phyloP scores from a whole-genome alignment of 2,329 filamentous ascomycete species.

The Trichoderma endophyticum region DNA sequence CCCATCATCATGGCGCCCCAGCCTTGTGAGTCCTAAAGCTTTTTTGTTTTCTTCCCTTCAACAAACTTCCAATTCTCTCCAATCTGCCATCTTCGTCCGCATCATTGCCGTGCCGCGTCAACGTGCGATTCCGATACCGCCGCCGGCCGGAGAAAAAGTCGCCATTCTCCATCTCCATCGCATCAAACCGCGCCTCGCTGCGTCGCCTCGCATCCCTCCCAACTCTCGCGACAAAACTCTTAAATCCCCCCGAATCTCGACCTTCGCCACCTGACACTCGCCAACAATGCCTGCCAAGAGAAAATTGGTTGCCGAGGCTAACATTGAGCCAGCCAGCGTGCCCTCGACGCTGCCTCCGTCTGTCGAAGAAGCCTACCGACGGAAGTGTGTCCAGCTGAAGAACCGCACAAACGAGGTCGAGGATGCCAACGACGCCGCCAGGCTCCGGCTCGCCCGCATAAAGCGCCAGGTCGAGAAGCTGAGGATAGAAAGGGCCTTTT shows the following conservation, averaged over 20 bases:
- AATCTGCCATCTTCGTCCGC: neutral
- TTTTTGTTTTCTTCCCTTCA: slow-evolving; percentile 13
- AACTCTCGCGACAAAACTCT: neutral
- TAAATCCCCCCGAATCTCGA: neutral
- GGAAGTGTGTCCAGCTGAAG: slow-evolving; percentile 94
- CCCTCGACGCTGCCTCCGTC: slow-evolving; percentile 73
- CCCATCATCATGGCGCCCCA: slow-evolving; percentile 29
- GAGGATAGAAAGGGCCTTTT: slow-evolving; percentile 77
- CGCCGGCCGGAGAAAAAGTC: neutral
- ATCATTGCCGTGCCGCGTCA: neutral
- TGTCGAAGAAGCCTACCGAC: slow-evolving; percentile 91
- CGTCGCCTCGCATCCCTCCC: neutral
- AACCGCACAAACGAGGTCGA: slow-evolving; percentile 89
- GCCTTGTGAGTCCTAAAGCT: slow-evolving; percentile 26
- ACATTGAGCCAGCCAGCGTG: slow-evolving; percentile 43
- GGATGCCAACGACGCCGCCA: slow-evolving; percentile 80
- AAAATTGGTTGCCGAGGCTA: slow-evolving; percentile 35
- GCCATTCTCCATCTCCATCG: neutral
- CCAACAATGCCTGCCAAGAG: slow-evolving; percentile 36
- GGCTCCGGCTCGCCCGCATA: slow-evolving; percentile 73
- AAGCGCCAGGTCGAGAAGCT: slow-evolving; percentile 87
- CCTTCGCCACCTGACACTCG: neutral
- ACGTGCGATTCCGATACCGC: neutral
- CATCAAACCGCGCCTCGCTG: slow-evolving; percentile 1
- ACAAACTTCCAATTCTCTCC: neutral